Percentiles rank a stretch among this genome's conserved stretches.
These are phyloP conservation scores for Tympanopsis confertula DNA, from an alignment of 2,329 filamentous ascomycete species.

Conservation along the genomic window DNA sequence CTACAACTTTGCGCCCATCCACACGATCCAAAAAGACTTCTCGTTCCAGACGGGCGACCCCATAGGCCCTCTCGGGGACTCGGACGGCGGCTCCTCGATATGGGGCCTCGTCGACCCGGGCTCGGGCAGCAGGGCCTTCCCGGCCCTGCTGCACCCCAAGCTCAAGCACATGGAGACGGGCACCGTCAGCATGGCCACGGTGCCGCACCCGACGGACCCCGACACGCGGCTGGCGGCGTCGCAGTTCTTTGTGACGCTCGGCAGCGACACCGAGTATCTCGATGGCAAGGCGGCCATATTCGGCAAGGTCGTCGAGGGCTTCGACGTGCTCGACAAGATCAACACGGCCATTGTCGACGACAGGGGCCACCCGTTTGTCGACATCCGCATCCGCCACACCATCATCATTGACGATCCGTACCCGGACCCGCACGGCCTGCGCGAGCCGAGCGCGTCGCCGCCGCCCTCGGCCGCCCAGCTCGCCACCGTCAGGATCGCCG, in stretches of 20 bases:
- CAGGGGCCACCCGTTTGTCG: conserved; percentile 75
- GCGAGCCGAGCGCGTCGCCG: conserved; percentile 70
- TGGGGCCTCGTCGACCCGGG: conserved; percentile 69
- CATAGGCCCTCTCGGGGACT: conserved; percentile 71
- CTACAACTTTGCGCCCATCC: conserved; percentile 91
- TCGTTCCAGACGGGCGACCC: conserved; percentile 95
- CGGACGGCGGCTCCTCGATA: conserved; percentile 86
- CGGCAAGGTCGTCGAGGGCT: conserved; percentile 89
- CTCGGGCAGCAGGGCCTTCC: conserved; percentile 63
- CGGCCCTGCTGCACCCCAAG: conserved; percentile 74
- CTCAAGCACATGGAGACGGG: conserved; percentile 80
- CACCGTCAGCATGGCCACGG: conserved; percentile 96
- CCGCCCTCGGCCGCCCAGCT: conserved; percentile 74
- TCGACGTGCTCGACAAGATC: conserved; percentile 86
- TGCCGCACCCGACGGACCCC: conserved; percentile 59
- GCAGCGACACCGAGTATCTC: conserved; percentile 77
- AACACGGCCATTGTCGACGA: conserved; percentile 82
- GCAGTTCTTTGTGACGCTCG: conserved; percentile 87
- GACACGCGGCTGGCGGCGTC: conserved; percentile 75
- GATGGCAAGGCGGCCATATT: conserved; percentile 94
- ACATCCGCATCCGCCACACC: conserved; percentile 89
- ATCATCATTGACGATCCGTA: conserved; percentile 87
- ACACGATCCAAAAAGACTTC: conserved; percentile 87
- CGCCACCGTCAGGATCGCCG: conserved; percentile 79
- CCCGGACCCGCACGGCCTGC: conserved; percentile 65